phyloP scores from a whole-genome alignment of 139 green algal genomes.

The Mesotaenium endlicherianum region DNA sequence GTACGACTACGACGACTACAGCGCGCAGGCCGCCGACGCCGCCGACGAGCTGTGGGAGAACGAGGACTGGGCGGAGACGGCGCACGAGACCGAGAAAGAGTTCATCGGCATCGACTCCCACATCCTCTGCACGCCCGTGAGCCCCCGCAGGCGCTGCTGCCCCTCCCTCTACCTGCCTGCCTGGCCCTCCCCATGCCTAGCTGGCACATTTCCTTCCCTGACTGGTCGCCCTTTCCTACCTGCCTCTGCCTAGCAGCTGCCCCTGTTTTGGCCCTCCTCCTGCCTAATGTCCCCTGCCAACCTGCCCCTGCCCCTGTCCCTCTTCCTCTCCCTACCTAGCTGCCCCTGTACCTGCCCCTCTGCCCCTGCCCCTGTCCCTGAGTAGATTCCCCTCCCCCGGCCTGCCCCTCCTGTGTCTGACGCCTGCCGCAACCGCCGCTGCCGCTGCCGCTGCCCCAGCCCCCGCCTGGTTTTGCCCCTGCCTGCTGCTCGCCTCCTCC shows the following conservation, averaged over 20 bases:
- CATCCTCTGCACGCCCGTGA: conserved; percentile 78
- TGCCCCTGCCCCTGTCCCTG: neutral
- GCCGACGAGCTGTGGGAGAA: conserved; percentile 45
- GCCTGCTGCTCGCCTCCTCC: neutral
- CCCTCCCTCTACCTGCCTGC: neutral
- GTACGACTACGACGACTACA: conserved; percentile 55
- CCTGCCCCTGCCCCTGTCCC: no score
- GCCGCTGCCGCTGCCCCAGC: no score
- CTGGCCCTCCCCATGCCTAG: no score
- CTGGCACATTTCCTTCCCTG: neutral
- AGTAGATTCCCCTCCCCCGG: no score
- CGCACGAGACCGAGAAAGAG: conserved; percentile 42
- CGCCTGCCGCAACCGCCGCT: no score
- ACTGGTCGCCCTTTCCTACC: neutral
- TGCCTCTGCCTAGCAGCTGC: neutral
- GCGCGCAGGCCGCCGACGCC: no score
- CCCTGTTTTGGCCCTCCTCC: neutral
- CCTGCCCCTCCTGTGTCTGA: no score
- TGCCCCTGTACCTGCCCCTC: neutral
- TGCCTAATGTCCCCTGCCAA: neutral
- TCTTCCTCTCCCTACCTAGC: neutral
- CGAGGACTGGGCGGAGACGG: conserved; percentile 40
- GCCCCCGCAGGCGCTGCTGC: no score
- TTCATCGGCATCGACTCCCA: conserved; percentile 83
- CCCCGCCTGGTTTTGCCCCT: no score